Evolutionary conservation across 2,329 filamentous ascomycete species (phyloP).

Genomic region (Fusarium sp.): DNA sequence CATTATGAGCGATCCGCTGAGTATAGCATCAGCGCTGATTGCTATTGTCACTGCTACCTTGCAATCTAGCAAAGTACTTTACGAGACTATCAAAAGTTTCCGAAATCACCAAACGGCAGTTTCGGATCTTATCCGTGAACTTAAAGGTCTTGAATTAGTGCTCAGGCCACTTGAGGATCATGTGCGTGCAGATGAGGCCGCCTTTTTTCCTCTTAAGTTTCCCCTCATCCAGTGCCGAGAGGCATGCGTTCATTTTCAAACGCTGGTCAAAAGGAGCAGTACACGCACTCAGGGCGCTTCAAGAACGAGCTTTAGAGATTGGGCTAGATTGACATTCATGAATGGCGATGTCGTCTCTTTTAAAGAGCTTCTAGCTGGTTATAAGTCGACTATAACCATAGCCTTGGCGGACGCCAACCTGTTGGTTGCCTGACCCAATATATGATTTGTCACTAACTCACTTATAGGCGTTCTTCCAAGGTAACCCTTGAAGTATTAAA

Average conservation of each 20-base stretch:
- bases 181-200: constrained; percentile 17
- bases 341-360: constrained; percentile 58
- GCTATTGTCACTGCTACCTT: constrained; percentile 31
- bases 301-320: constrained; percentile 55
- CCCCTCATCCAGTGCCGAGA: constrained; percentile 57
- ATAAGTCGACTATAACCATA: constrained; percentile 51
- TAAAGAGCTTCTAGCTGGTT: constrained; percentile 55
- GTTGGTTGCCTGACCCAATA: constrained; percentile 11
- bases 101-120: constrained; percentile 27
- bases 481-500: constrained; percentile 29
- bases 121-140: constrained; percentile 21
- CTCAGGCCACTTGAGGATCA: constrained; percentile 5
- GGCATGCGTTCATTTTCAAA: constrained; percentile 58
- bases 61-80: constrained; percentile 37
- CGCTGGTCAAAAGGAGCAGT: constrained; percentile 52
- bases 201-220: constrained; percentile 42
- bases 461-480: constrained; percentile 1
- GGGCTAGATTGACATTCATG: constrained; percentile 59
- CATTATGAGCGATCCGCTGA: constrained; percentile 14
- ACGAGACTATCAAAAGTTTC: constrained; percentile 38
- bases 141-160: constrained; percentile 7
- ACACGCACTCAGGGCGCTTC: constrained; percentile 1
- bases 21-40: constrained; percentile 15
- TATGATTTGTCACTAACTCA: background rate
- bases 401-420: constrained; percentile 41